Evolutionary conservation across 179 eudicot species (phyloP), one percentile per base, ranked within the genome.

Genomic region (Vitellaria paradoxa): DNA sequence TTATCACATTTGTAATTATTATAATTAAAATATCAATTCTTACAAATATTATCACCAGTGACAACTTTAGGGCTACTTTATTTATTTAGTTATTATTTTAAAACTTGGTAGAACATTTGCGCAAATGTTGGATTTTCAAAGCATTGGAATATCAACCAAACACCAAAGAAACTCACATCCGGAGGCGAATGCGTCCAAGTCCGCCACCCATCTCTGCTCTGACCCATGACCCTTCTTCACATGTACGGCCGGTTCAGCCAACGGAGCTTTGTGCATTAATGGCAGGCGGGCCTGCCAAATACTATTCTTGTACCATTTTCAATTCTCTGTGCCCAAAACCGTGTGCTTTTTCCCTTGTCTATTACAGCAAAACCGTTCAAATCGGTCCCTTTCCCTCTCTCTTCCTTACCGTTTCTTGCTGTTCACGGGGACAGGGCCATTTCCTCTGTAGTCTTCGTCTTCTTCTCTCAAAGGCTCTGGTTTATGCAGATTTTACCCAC

Each of bases 241-340:
- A 26, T 14, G 70, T 24, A 40, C 70, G 70, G 70, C 70, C 70
- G 46, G 20, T 66, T 66, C 42, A 42, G 49, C 49, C 69, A 65
- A 65, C 17, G 21, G 49, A 9, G 63, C 63, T 59, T 12, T 20
- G 2, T 20, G 9, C 40, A 11, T 26, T 65, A 30, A 13, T 65
- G 9, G 8, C 55, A 50, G 42, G 42, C 15, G 10, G 45, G 68
- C 45, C 68, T 64, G 24, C 68, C 68, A 67, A 68, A n/a, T 68
- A 3, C 59, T 20, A 49, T 50, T 45, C 14, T 18, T 20, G 9
- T 3, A 47, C 8, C 2, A 23, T 10, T 18, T 67, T 4, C 13
- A 18, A 23, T 6, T 50, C 57, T 12, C 52, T 37, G 5, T 64
- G 10, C 4, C 23, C 45, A 20, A 46, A 61, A 12, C 77, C 76